These are phyloP conservation scores for Nigrospora osmanthi DNA, from an alignment of 2,329 filamentous ascomycete genomes.

Conservation along the genomic window DNA sequence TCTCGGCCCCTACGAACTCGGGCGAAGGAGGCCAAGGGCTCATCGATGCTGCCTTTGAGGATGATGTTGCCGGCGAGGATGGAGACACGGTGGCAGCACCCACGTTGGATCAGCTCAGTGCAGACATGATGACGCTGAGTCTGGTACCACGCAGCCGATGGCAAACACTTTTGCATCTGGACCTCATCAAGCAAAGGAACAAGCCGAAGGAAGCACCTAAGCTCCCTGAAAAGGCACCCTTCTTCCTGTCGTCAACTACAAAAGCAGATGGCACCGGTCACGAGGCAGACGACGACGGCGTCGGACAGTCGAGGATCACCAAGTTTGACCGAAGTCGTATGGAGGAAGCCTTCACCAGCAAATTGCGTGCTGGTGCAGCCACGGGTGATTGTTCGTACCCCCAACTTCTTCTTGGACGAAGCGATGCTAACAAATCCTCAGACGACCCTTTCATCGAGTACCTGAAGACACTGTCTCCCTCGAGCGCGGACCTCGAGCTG, in stretches of 20 bases:
- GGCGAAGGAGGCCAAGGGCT: slow-evolving; percentile 73
- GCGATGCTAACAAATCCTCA: slow-evolving; percentile 15
- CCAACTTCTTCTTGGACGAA: slow-evolving; percentile 1
- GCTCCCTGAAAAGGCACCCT: slow-evolving; percentile 86
- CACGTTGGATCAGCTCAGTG: slow-evolving; percentile 67
- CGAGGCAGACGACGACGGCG: slow-evolving; percentile 16
- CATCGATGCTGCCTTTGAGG: slow-evolving; percentile 68
- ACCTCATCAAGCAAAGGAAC: slow-evolving; percentile 87
- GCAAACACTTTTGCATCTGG: slow-evolving; percentile 90
- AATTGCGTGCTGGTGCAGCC: slow-evolving; percentile 44
- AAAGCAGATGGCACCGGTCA: slow-evolving; percentile 15
- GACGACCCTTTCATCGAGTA: slow-evolving; percentile 65
- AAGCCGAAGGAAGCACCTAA: slow-evolving; percentile 90
- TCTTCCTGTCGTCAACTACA: slow-evolving; percentile 69
- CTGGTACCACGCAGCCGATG: slow-evolving; percentile 84
- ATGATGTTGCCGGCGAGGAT: slow-evolving; percentile 36
- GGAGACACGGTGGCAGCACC: slow-evolving; percentile 48
- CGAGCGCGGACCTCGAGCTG: slow-evolving; percentile 83
- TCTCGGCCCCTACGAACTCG: slow-evolving; percentile 65
- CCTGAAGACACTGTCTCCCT: slow-evolving; percentile 73
- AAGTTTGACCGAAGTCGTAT: slow-evolving; percentile 52
- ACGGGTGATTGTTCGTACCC: slow-evolving; percentile 47
- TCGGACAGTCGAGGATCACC: slow-evolving; percentile 54
- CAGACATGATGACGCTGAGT: slow-evolving; percentile 80
- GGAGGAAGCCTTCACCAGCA: slow-evolving; percentile 51